Base-by-base conservation (phyloP, 2,329 filamentous ascomycete species). In the Trichoderma sp. region DNA sequence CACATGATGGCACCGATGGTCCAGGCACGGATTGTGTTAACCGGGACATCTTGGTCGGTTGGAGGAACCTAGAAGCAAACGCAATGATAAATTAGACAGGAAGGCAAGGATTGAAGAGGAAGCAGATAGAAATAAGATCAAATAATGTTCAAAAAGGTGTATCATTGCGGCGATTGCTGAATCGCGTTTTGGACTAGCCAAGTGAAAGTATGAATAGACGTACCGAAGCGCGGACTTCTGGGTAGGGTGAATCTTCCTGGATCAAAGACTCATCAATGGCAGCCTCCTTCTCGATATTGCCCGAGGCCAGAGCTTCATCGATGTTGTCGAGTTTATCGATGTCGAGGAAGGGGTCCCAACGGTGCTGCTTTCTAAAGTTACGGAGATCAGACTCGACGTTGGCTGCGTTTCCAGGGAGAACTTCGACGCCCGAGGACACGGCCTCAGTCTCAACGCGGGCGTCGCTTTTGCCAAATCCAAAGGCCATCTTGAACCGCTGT, bases 21-120 rank as follows among this genome's bases (percentile, higher is more conserved):
- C 88, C 88, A 90, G 13, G 87, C 86, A 24, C 88, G 87, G 69
- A 90, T 81, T 4, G 88, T 90, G 75, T 86, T 86, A 69, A 83
- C 80, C 7, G 85, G 83, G 4, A 86, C 74, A n/a, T 87, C 85
- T 65, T 86, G 84, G 68, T 84, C 81, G 70, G 85, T 86, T 24
- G 81, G 76, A 10, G 75, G 76, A 5, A 75, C 72, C 74, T 74
- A 40, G 5, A 24, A 53, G n/a, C n/a, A 52, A 29, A 4, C 4
- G 16, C 33, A 4, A 49, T 24, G 7, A 24, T 24, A 24, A 47
- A 49, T 68, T 58, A 67, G 68, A 52, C 10, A 49, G 19, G 21
- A 37, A 47, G 6, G 5, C 24, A 55, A 55, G 4, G 11, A 55
- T 27, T 16, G 11, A 24, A 29, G 16, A 55, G 6, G 5, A 3